These are phyloP conservation scores for Penicillium lividum DNA, from an alignment of 495 filamentous ascomycete genomes.

Conservation along the genomic window DNA sequence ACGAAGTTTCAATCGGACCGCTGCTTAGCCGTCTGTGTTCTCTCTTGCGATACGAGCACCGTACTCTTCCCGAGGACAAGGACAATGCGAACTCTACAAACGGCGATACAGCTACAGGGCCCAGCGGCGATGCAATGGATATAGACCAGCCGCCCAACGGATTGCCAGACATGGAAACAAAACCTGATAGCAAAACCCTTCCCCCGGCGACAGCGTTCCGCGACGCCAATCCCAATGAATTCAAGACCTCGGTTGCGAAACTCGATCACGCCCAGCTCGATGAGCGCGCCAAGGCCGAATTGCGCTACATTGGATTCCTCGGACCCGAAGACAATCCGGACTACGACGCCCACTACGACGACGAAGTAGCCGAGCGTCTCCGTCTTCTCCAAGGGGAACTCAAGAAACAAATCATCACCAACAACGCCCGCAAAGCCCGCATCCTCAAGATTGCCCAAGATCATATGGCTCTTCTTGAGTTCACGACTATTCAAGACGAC, in stretches of 20 bases:
- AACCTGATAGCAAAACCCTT: constrained; percentile 49
- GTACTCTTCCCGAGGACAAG: constrained; percentile 59
- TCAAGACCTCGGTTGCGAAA: constrained; percentile 60
- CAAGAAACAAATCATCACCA: constrained; percentile 75
- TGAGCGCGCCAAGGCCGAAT: constrained; percentile 84
- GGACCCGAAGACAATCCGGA: constrained; percentile 67
- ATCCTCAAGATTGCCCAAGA: constrained; percentile 84
- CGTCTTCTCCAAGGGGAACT: constrained; percentile 82
- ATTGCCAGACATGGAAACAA: constrained; percentile 31
- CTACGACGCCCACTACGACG: constrained; percentile 88
- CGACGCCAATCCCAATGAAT: constrained; percentile 62
- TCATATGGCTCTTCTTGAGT: constrained; percentile 93
- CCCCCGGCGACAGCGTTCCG: constrained; percentile 76
- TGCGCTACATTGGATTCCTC: constrained; percentile 91
- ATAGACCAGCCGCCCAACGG: constrained; percentile 43
- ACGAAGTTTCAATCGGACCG: constrained; percentile 88
- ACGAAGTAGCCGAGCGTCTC: constrained; percentile 88
- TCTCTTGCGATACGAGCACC: constrained; percentile 79
- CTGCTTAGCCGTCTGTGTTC: constrained; percentile 80
- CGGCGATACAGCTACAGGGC: constrained; percentile 48
- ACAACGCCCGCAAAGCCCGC: constrained; percentile 85
- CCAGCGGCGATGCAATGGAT: constrained; percentile 59
- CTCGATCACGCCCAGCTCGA: constrained; percentile 84
- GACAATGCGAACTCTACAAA: constrained; percentile 55
- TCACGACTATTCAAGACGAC: constrained; percentile 93